Evolutionary conservation across 352 stramenopile species (phyloP), one percentile per base, ranked within the genome.

Genomic region (Pythium periplocum): DNA sequence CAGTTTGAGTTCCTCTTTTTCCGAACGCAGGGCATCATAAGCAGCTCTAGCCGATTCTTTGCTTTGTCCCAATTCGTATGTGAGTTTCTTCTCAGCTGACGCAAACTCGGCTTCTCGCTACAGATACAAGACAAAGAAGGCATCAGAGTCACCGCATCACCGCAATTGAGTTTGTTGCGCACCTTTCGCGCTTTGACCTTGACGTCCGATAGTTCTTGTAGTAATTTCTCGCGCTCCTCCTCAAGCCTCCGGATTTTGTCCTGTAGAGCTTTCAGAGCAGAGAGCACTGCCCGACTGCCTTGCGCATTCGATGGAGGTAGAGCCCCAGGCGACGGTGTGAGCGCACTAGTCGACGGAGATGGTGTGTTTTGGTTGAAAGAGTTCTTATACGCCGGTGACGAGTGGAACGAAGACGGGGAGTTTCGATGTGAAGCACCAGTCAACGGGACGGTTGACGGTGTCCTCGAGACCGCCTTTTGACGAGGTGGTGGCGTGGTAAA

Each of bases 191-290:
- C 59, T 26, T 57, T 71, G 6, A 82, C 62, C 48, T 86, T 84
- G 35, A 69, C 39, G 54, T 84, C 75, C 2, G 73, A 86, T n/a
- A 86, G 61, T 57, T 92, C 64, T 47, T 85, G 68, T 38, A 63
- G 64, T 36, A 88, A 62, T 40, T 57, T 62, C 40, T 82, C 78
- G 7, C 76, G 70, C 51, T 92, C 78, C 32, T 83, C 64, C 54
- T 92, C 81, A 1, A 92, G 62, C 4, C 78, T 70, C 9, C 64
- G 62, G 39, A 90, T 87, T 48, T 92, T 92, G 61, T 92, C 76
- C 38, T 92, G 81, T 4, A 92, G 71, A 1, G 81, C 81, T 53
- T 92, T 92, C 10, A 92, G 57, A 32, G 81, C 81, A 0, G 75
- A 85, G 4, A 91, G 59, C 3, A 91, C 61, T 3, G 81, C 76